Evolutionary conservation across 2,329 filamentous ascomycete species (phyloP).

Genomic region (Fusarium nematophilum): DNA sequence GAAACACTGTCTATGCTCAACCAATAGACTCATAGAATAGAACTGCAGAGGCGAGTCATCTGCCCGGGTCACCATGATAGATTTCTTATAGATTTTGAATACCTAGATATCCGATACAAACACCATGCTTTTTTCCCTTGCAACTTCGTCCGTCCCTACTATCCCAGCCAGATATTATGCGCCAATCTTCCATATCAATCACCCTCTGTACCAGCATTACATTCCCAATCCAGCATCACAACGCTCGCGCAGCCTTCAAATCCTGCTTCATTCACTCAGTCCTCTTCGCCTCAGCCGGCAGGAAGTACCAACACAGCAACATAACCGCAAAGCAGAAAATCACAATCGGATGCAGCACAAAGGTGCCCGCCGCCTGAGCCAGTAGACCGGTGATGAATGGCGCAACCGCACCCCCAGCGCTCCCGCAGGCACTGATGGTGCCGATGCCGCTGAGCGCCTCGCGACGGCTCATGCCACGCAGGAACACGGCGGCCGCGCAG

Average conservation of each 20-base stretch:
- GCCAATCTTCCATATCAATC: too few species aligned
- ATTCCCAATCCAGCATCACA: neutral
- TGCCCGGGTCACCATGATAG: constrained; percentile 20
- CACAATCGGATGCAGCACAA: constrained; percentile 74
- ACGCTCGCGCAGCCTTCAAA: neutral
- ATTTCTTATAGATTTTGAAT: constrained; percentile 25
- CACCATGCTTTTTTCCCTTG: neutral
- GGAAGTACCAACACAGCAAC: constrained; percentile 71
- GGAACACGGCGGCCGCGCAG: constrained; percentile 74
- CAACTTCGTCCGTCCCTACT: too few species aligned
- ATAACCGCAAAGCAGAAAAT: constrained; percentile 74
- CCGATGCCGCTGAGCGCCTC: constrained; percentile 73
- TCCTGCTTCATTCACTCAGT: constrained; percentile 58
- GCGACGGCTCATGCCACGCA: constrained; percentile 66
- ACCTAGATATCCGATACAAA: constrained; percentile 6
- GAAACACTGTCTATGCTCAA: constrained; percentile 5
- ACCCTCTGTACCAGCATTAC: neutral
- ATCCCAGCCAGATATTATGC: too few species aligned
- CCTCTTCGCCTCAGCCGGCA: constrained; percentile 70
- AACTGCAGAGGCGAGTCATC: constrained; percentile 19
- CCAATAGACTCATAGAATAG: constrained; percentile 26
- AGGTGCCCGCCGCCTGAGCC: constrained; percentile 71
- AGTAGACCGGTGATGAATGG: constrained; percentile 74
- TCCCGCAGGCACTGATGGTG: constrained; percentile 76
- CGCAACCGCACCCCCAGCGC: constrained; percentile 73